A percentile compares a stretch with the other conserved stretches of the same genome.
Conservation (phyloP, 352 stramenopile genomes). For the Pythium dissotocum region DNA sequence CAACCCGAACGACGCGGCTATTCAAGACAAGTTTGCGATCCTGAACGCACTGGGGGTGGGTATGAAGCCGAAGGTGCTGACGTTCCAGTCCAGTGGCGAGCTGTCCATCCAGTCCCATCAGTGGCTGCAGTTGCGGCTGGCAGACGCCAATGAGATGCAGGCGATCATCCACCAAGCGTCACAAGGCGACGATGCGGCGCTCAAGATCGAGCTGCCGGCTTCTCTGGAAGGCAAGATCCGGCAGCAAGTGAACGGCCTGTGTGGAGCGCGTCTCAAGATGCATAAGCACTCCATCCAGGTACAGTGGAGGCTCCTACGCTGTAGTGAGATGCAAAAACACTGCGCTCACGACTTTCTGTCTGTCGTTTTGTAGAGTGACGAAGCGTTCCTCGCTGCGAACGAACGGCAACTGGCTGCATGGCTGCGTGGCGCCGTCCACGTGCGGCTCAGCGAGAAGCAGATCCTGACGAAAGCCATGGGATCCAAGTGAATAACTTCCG, state of each 20-base stretch:
- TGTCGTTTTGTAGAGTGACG: conserved; percentile 40
- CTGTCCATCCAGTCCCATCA: conserved; percentile 38
- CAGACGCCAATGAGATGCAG: conserved; percentile 44
- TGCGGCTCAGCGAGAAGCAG: conserved; percentile 70
- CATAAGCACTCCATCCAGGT: conserved; percentile 34
- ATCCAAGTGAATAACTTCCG: neutral
- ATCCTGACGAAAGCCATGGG: conserved; percentile 30
- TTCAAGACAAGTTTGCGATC: conserved; percentile 27
- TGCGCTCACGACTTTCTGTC: neutral
- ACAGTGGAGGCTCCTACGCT: neutral
- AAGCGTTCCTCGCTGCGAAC: conserved; percentile 45
- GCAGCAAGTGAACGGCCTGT: conserved; percentile 11
- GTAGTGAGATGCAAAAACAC: neutral
- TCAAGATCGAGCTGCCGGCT: conserved; percentile 31
- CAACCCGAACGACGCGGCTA: conserved; percentile 29
- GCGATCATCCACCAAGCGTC: conserved; percentile 40
- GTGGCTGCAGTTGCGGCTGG: conserved; percentile 60
- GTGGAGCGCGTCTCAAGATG: conserved; percentile 12
- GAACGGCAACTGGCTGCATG: conserved; percentile 54
- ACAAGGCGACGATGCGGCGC: neutral
- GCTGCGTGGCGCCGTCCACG: conserved; percentile 63
- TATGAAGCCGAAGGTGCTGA: conserved; percentile 23
- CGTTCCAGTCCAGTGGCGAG: conserved; percentile 32
- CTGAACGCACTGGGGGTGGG: conserved; percentile 12
- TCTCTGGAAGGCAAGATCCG: conserved; percentile 31